Percentiles rank a stretch among this genome's conserved stretches.
Conservation (phyloP, 208 protist species). For the Phytomonas serpens region DNA sequence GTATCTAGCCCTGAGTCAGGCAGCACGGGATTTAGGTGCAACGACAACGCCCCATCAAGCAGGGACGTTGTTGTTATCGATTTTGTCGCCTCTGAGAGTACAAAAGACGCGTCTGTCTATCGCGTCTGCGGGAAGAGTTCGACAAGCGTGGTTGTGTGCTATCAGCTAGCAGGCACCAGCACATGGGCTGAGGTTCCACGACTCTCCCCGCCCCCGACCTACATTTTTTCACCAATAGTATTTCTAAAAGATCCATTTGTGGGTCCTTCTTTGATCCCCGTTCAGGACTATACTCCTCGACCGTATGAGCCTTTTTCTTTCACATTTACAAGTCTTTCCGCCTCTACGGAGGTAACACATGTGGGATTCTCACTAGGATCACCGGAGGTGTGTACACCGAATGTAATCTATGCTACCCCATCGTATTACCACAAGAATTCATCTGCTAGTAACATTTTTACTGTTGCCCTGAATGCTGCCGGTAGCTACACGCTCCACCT, state of each 20-base stretch:
- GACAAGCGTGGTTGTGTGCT: constrained; percentile 65
- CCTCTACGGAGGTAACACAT: constrained; percentile 24
- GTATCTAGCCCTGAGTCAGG: constrained; percentile 23
- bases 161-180: constrained; percentile 26
- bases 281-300: constrained; percentile 24
- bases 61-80: constrained; percentile 25
- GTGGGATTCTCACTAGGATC: constrained; percentile 50
- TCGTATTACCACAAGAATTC: constrained; percentile 31
- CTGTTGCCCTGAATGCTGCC: constrained; percentile 27
- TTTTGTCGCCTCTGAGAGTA: constrained; percentile 32
- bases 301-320: constrained; percentile 72
- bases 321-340: constrained; percentile 35
- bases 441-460: constrained; percentile 30
- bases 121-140: constrained; percentile 34
- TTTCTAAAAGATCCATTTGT: constrained; percentile 43
- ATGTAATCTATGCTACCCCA: constrained; percentile 40
- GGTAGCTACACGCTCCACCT: constrained; percentile 68
- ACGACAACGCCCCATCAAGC: constrained; percentile 21
- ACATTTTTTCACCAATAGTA: constrained; percentile 34
- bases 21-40: constrained; percentile 25
- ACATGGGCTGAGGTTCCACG: constrained; percentile 77
- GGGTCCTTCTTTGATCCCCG: constrained; percentile 22
- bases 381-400: constrained; percentile 27
- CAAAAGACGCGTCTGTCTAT: constrained; percentile 34
- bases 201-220: constrained; percentile 30